phyloP scores from a whole-genome alignment of 192 early-diverging fungal genomes.

The Coemansia sp. region DNA sequence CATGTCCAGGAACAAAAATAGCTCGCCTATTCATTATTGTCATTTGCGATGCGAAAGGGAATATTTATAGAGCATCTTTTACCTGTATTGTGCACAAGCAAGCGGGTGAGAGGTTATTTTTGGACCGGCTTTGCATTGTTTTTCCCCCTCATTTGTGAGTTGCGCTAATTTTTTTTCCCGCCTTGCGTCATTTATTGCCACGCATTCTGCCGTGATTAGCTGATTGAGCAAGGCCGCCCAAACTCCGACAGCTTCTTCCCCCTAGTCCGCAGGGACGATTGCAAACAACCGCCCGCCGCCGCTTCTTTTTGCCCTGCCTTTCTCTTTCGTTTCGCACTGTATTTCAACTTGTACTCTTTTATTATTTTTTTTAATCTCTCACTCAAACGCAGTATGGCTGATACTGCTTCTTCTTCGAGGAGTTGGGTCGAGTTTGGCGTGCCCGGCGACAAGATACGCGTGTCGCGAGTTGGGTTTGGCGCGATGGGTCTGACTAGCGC shows the following conservation, averaged over 20 bases:
- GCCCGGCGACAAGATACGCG: slow-evolving; percentile 22
- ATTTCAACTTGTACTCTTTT: too few species aligned
- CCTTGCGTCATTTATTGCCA: not conserved
- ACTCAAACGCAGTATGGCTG: not conserved
- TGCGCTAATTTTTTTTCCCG: not conserved
- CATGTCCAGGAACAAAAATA: not conserved
- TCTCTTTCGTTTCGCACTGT: too few species aligned
- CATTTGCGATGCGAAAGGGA: too few species aligned
- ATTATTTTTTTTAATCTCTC: not conserved
- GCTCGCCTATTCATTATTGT: not conserved
- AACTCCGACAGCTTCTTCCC: too few species aligned
- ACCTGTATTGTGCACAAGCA: too few species aligned
- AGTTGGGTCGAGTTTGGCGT: slow-evolving; percentile 35
- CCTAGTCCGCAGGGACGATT: too few species aligned
- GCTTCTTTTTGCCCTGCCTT: too few species aligned
- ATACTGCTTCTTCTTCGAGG: slow-evolving; percentile 6
- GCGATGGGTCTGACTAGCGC: slow-evolving; percentile 36
- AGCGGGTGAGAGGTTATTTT: too few species aligned
- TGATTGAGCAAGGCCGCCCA: too few species aligned
- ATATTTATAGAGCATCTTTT: too few species aligned
- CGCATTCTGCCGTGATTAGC: too few species aligned
- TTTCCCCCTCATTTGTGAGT: not conserved
- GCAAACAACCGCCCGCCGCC: too few species aligned
- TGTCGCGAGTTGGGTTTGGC: slow-evolving; percentile 42
- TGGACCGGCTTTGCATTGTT: not conserved